These are phyloP conservation scores for Lentinula guzmanii DNA, from an alignment of 768 basidiomycete species.

Conservation along the genomic window DNA sequence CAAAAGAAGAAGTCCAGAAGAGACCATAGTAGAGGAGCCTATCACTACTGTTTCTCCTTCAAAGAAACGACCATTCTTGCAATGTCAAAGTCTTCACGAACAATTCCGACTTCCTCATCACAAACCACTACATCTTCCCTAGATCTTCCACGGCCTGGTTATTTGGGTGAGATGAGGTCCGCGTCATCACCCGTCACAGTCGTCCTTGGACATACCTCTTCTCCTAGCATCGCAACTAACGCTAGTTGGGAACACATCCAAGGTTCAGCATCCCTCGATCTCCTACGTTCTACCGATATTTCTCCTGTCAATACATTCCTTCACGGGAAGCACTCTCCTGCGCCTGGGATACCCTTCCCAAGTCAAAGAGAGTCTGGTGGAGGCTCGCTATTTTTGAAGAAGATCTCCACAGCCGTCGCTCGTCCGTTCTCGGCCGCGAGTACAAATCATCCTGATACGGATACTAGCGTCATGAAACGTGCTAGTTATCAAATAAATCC, in stretches of 20 bases:
- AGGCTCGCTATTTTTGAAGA: not conserved
- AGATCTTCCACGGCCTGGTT: not conserved
- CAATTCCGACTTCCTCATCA: not conserved
- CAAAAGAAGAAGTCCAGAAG: not conserved
- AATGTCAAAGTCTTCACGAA: not conserved
- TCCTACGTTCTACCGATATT: not conserved
- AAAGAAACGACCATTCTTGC: conserved; percentile 2
- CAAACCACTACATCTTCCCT: not conserved
- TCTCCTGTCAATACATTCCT: not conserved
- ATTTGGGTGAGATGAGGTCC: not conserved
- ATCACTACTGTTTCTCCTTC: not conserved
- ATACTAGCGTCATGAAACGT: not conserved
- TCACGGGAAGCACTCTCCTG: not conserved
- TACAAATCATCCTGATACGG: not conserved
- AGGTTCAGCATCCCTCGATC: not conserved
- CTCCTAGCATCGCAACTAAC: not conserved
- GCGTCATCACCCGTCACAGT: not conserved
- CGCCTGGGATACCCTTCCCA: not conserved
- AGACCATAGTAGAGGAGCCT: not conserved
- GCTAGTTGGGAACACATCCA: conserved; percentile 1
- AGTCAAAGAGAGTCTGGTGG: not conserved
- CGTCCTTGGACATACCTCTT: not conserved
- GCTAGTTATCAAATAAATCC: not conserved
- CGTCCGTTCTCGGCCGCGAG: not conserved
- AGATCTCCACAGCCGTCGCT: not conserved